Evolutionary conservation across 164 flowering plant genomes (phyloP).

Genomic region (Piper longum): DNA sequence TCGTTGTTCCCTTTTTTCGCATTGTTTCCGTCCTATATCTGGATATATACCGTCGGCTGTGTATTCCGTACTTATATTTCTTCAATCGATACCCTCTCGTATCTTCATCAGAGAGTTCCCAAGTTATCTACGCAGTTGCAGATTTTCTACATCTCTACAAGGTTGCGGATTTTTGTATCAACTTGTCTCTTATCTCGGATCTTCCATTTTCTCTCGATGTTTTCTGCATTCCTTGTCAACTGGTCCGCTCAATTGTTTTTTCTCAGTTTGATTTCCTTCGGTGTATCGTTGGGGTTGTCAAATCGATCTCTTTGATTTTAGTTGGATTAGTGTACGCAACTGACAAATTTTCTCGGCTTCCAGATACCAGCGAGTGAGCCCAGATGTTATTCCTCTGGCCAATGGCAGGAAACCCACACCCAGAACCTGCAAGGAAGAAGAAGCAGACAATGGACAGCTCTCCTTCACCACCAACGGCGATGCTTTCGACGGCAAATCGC

Average conservation of each 20-base stretch:
- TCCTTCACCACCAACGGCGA: not conserved
- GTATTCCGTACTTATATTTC: no score
- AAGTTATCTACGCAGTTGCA: not conserved
- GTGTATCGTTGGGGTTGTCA: not conserved
- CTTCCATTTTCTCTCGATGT: not conserved
- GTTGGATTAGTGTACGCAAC: no score
- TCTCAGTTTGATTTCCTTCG: not conserved
- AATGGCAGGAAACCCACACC: slow-evolving; percentile 17
- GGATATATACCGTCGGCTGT: no score
- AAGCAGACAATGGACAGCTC: slow-evolving; percentile 6
- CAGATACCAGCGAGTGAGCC: slow-evolving; percentile 28
- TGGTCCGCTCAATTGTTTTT: no score
- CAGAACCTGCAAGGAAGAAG: slow-evolving; percentile 16
- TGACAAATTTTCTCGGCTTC: not conserved
- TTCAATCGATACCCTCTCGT: no score
- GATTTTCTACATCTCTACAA: not conserved
- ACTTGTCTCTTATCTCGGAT: not conserved
- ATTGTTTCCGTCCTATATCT: not conserved
- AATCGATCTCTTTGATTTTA: not conserved
- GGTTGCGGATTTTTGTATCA: not conserved
- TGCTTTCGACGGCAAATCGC: slow-evolving; percentile 10
- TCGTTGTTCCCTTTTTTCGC: not conserved
- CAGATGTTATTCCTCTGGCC: slow-evolving; percentile 17
- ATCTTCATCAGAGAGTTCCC: no score
- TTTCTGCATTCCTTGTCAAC: not conserved